Base-by-base conservation (phyloP, 257 asterid species). In the Gynochthodes officinalis region DNA sequence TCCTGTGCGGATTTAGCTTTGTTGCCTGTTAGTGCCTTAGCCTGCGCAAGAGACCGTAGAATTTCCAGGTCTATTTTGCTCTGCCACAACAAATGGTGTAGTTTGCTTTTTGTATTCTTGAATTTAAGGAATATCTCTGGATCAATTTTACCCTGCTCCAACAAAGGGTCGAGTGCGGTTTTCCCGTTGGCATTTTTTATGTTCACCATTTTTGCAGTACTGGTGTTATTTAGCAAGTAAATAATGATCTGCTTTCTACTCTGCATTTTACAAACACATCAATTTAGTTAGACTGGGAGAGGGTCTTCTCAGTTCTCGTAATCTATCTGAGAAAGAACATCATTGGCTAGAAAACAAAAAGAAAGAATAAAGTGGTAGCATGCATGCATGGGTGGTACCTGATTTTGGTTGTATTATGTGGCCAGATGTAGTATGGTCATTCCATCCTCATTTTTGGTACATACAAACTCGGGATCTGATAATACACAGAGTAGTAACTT, bases 391-490 rank as follows among this genome's bases (percentile, higher is more conserved):
- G 37, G 1, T 53, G 5, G 30, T 59, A 46, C 71, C 71, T 67
- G 43, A 9, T 30, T 44, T 32, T 67, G 71, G 7, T 67, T 15
- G 9, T 67, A n/a, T 3, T 23, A 67, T 16, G 46, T 50, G 27
- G 71, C 71, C 27, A 46, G 71, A 46, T 67, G 71, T 11, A 88
- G 25, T 7, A 81, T 72, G 28, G 84, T 81, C 37, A 83, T 74
- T 1, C 89, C 90, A n/a, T 84, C 75, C 35, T 74, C 86, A 54
- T 84, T 72, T 71, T 72, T 80, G n/a, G n/a, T n/a, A n/a, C n/a
- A n/a, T n/a, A n/a, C 0, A 52, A 37, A 14, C 80, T 57, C 2
- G 77, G 19, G 10, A 78, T 16, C 32, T 37, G 70, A 78, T 3
- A 18, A 4, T 14, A 37, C 12, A 83, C 67, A 72, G n/a, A n/a